A percentile compares a stretch with the other conserved stretches of the same genome.
These are phyloP conservation scores for Stemphylium lycopersici DNA, from an alignment of 2,329 filamentous ascomycete species.

Conservation along the genomic window DNA sequence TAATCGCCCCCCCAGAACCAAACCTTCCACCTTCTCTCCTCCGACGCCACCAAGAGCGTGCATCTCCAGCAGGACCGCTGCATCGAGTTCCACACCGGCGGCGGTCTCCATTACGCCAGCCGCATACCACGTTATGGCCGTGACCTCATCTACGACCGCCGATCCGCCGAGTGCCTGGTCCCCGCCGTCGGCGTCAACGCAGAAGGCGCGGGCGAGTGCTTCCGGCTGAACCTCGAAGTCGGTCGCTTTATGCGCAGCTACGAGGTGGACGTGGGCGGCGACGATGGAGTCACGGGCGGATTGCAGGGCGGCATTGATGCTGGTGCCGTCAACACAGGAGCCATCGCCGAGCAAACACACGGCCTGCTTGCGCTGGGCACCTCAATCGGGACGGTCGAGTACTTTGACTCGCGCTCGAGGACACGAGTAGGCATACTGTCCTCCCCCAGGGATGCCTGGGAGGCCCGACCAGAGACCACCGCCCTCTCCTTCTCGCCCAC, in stretches of 20 bases:
- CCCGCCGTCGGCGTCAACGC: conserved; percentile 86
- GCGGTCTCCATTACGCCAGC: conserved; percentile 86
- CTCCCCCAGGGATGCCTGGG: conserved; percentile 50
- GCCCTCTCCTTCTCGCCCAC: conserved; percentile 85
- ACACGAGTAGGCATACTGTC: conserved; percentile 79
- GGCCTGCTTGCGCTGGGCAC: conserved; percentile 93
- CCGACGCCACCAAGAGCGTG: conserved; percentile 91
- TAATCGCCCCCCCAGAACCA: conserved; percentile 66
- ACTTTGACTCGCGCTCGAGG: conserved; percentile 90
- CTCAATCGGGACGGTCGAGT: conserved; percentile 91
- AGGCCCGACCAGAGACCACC: conserved; percentile 70
- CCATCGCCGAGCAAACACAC: conserved; percentile 86
- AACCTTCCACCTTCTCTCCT: conserved; percentile 85
- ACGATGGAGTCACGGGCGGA: conserved; percentile 73
- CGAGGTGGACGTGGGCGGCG: conserved; percentile 85
- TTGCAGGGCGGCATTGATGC: conserved; percentile 86
- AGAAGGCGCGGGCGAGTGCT: conserved; percentile 90
- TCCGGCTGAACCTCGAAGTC: conserved; percentile 86
- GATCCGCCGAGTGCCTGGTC: conserved; percentile 82
- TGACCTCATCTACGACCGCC: conserved; percentile 82
- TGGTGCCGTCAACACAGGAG: conserved; percentile 84
- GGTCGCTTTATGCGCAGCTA: conserved; percentile 95
- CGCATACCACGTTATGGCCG: conserved; percentile 91
- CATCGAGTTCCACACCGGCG: conserved; percentile 90
- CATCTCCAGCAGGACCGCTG: conserved; percentile 91